Conservation (phyloP, 495 filamentous ascomycete genomes). For the Geoglossum glabrum region DNA sequence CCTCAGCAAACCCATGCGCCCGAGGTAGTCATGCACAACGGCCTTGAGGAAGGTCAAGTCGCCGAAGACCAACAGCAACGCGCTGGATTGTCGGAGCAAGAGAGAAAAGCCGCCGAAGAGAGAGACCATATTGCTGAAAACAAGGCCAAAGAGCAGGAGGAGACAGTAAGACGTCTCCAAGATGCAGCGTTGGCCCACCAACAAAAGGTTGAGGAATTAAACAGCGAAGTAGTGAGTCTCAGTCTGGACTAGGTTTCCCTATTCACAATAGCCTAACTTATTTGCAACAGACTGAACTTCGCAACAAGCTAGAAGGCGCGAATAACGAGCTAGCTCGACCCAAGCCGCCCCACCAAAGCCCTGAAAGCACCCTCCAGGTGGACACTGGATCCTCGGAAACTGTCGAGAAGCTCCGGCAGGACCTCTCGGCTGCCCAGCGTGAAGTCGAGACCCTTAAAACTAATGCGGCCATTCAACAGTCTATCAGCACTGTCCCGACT, state of each 20-base stretch:
- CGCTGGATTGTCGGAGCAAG: constrained; percentile 9
- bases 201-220: constrained; percentile 7
- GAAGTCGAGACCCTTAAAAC: constrained; percentile 22
- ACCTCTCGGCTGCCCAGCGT: constrained; percentile 24
- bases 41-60: constrained; percentile 17
- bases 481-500: not conserved
- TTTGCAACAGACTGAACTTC: constrained; percentile 8
- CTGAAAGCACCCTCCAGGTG: not conserved
- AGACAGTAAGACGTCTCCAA: constrained; percentile 10
- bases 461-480: constrained; percentile 6
- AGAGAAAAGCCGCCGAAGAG: constrained; percentile 13
- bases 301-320: constrained; percentile 20
- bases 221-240: constrained; percentile 13
- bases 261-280: not conserved
- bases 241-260: not conserved
- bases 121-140: constrained; percentile 23
- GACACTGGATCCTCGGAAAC: constrained; percentile 11
- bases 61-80: constrained; percentile 8
- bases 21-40: not conserved
- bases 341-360: constrained; percentile 1
- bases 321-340: constrained; percentile 15
- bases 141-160: constrained; percentile 21
- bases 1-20: constrained; percentile 3
- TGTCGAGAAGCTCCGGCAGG: constrained; percentile 20
- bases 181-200: not conserved